Evolutionary conservation across 768 basidiomycete genomes (phyloP).

Genomic region (Collybia sp.): DNA sequence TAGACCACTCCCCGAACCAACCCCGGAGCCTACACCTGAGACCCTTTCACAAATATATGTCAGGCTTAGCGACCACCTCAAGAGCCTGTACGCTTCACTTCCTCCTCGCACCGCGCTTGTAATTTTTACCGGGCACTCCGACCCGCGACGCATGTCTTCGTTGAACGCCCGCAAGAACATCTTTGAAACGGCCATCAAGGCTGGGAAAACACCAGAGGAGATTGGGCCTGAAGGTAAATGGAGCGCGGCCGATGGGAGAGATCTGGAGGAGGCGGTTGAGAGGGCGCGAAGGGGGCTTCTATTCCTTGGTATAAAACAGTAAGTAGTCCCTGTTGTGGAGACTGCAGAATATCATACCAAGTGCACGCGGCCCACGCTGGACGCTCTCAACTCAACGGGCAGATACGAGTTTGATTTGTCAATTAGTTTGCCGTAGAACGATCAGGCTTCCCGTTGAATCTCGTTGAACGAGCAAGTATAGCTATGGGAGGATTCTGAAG

Average conservation of each 20-base stretch:
- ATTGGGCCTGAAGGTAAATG: constrained; percentile 57
- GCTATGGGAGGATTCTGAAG: no score
- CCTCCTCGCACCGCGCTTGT: constrained; percentile 80
- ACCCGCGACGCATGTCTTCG: constrained; percentile 76
- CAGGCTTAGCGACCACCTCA: constrained; percentile 58
- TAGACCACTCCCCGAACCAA: constrained; percentile 16
- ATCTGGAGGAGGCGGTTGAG: constrained; percentile 77
- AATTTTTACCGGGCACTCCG: constrained; percentile 85
- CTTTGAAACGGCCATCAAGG: constrained; percentile 65
- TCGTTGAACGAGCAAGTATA: no score
- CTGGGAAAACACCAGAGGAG: constrained; percentile 53
- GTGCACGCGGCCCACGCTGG: no score
- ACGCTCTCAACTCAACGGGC: no score
- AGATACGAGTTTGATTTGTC: no score
- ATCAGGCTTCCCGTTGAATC: no score
- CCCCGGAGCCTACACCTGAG: constrained; percentile 28
- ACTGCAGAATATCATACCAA: no score
- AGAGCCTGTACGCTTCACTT: constrained; percentile 57
- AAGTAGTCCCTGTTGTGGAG: no score
- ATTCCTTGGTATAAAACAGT: constrained; percentile 64
- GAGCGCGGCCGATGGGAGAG: constrained; percentile 72
- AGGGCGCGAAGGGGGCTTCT: constrained; percentile 77
- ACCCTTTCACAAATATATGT: constrained; percentile 32
- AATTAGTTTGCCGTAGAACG: no score
- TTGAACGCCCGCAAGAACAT: constrained; percentile 65